These are phyloP conservation scores for Sphaerulina populicola DNA, from an alignment of 2,329 filamentous ascomycete genomes.

Conservation along the genomic window DNA sequence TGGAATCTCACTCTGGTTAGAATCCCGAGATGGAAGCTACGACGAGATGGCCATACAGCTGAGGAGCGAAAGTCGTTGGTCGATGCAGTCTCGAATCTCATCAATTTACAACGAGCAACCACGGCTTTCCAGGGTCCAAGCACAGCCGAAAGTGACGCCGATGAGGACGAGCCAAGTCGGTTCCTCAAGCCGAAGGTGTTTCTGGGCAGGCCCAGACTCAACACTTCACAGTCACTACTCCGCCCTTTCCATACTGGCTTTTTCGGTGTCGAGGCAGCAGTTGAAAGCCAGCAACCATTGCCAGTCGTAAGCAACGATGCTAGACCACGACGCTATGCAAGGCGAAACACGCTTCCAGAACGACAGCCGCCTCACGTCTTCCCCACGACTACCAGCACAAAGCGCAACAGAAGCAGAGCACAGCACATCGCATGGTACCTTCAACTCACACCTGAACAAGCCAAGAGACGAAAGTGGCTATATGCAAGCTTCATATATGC, in stretches of 20 bases:
- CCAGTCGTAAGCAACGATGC: constrained; percentile 7
- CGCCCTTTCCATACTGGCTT: constrained; percentile 14
- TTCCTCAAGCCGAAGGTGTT: constrained; percentile 19
- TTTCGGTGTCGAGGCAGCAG: constrained; percentile 20
- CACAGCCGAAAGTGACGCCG: constrained; percentile 39
- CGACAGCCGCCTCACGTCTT: constrained; percentile 10
- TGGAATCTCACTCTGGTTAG: constrained; percentile 81
- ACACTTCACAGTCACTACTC: constrained; percentile 16
- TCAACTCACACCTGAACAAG: constrained; percentile 70
- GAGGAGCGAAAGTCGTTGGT: constrained; percentile 39
- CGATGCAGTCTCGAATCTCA: constrained; percentile 34
- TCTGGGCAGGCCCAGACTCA: constrained; percentile 18
- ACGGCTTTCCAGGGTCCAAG: constrained; percentile 21
- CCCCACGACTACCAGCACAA: constrained; percentile 4
- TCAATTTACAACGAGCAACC: constrained; percentile 29
- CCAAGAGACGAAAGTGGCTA: constrained; percentile 66
- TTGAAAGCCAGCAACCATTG: constrained; percentile 15
- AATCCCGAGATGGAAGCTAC: constrained; percentile 85
- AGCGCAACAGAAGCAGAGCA: constrained; percentile 47
- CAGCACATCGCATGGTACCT: constrained; percentile 64
- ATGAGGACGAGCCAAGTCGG: constrained; percentile 35
- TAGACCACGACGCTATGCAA: constrained; percentile 7
- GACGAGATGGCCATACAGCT: constrained; percentile 45
- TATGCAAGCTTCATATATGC: constrained; percentile 75
- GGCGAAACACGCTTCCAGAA: constrained; percentile 25